A percentile compares a stretch with the other conserved stretches of the same genome.
phyloP scores from a whole-genome alignment of 805 yeast species.

The Starmerella powellii region DNA sequence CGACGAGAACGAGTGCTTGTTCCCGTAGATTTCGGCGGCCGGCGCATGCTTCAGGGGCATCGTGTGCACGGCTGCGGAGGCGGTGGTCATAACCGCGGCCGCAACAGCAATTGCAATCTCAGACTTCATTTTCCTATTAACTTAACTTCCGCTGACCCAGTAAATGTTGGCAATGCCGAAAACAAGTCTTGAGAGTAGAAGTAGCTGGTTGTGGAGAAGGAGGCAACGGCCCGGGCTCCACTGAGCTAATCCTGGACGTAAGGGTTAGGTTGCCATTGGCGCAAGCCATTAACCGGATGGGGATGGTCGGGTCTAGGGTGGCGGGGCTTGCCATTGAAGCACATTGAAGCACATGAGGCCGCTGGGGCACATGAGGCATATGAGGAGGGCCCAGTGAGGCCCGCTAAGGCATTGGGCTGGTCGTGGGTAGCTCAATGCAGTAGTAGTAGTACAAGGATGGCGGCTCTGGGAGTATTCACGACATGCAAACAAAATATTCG shows the following conservation, averaged over 20 bases:
- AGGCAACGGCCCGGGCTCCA: background rate
- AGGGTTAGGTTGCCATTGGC: background rate
- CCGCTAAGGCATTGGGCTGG: too few species aligned
- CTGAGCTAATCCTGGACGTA: background rate
- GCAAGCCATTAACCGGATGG: background rate
- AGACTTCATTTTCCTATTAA: slow-evolving; percentile 12
- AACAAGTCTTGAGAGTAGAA: background rate
- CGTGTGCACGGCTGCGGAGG: slow-evolving; percentile 21
- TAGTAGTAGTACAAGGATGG: too few species aligned
- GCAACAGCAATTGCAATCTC: slow-evolving; percentile 16
- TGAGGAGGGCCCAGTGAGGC: too few species aligned
- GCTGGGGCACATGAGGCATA: background rate
- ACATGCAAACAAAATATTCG: too few species aligned
- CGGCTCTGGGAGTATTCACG: too few species aligned
- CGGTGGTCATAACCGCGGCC: slow-evolving; percentile 18
- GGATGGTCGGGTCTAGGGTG: too few species aligned
- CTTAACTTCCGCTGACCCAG: too few species aligned
- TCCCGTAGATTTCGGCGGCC: slow-evolving; percentile 16
- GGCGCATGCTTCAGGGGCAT: slow-evolving; percentile 18
- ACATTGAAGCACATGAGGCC: background rate
- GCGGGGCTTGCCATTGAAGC: background rate
- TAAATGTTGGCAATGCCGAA: background rate
- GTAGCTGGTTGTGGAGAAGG: background rate
- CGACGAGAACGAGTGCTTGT: slow-evolving; percentile 17
- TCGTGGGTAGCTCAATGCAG: too few species aligned